Evolutionary conservation across 73 alveolate genomes (phyloP).

Genomic region (Stentor roeselii): DNA sequence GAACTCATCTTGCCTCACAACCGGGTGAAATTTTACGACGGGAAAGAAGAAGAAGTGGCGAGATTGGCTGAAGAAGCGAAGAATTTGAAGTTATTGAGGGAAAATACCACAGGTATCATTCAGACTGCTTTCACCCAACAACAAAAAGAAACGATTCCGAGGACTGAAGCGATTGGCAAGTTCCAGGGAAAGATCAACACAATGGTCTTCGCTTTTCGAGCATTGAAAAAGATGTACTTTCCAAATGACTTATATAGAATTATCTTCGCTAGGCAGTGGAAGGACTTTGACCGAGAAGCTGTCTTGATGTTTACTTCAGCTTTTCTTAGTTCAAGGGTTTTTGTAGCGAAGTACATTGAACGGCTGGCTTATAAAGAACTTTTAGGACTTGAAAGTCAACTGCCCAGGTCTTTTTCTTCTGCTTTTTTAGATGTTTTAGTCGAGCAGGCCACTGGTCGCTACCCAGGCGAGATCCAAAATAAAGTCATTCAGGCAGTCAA

Average conservation of each 20-base stretch:
- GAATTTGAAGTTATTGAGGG: not conserved
- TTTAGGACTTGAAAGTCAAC: not conserved
- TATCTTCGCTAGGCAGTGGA: conserved; percentile 25
- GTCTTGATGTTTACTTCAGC: conserved; percentile 14
- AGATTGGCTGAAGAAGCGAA: conserved; percentile 1
- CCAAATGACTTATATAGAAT: conserved; percentile 25
- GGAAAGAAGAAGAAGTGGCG: not conserved
- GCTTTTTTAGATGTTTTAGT: not conserved
- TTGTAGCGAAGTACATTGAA: conserved; percentile 22
- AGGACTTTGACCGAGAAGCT: not conserved
- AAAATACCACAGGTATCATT: not conserved
- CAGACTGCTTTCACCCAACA: not conserved
- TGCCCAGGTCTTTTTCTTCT: not conserved
- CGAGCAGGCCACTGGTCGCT: not conserved
- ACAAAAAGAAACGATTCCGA: not conserved
- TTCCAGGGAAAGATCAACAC: conserved; percentile 17
- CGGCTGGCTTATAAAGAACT: conserved; percentile 11
- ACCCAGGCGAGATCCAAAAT: conserved; percentile 17
- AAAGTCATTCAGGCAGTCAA: conserved; percentile 20
- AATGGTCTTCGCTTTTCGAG: not conserved
- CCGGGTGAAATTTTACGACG: not conserved
- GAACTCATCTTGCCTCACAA: conserved; percentile 15
- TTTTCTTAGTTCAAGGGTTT: conserved; percentile 9
- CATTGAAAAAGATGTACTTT: conserved; percentile 15
- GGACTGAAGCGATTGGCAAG: conserved; percentile 11